Percentiles rank a stretch among this genome's conserved stretches.
phyloP scores from a whole-genome alignment of 1,284 basidiomycete species.

The Athelia sp. region DNA sequence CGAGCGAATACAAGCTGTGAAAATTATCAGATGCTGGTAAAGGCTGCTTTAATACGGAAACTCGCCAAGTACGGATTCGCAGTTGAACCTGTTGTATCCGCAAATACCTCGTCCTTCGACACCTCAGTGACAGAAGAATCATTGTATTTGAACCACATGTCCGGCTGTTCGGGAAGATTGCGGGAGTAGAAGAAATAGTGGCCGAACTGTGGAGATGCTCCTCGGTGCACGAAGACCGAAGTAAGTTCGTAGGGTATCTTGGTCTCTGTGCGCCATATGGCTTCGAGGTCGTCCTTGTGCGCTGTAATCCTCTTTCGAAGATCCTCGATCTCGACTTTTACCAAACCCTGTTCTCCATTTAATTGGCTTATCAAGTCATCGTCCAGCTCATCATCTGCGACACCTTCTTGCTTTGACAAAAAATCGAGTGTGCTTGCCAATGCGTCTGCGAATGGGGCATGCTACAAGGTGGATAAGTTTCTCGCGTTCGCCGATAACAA shows the following conservation, averaged over 20 bases:
- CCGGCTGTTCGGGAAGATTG: conserved; percentile 67
- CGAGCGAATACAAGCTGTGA: conserved; percentile 74
- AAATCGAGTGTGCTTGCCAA: conserved; percentile 53
- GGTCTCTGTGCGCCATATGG: conserved; percentile 69
- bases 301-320: conserved; percentile 49
- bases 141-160: conserved; percentile 95
- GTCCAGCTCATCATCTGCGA: conserved; percentile 44
- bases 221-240: conserved; percentile 95
- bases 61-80: conserved; percentile 81
- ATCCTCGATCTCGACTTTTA: conserved; percentile 58
- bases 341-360: conserved; percentile 43
- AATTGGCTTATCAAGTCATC: conserved; percentile 47
- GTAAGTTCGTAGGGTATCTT: conserved; percentile 85
- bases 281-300: conserved; percentile 71
- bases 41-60: conserved; percentile 9
- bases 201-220: conserved; percentile 77
- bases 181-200: conserved; percentile 90
- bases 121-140: conserved; percentile 79
- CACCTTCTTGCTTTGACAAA: conserved; percentile 39
- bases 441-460: conserved; percentile 49
- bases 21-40: conserved; percentile 4
- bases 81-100: conserved; percentile 75
- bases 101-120: conserved; percentile 71
- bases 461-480: conserved; percentile 29
- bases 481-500: not conserved